These are phyloP conservation scores for Alisma plantagoaquatica DNA, from an alignment of 106 monocot species.

Conservation along the genomic window DNA sequence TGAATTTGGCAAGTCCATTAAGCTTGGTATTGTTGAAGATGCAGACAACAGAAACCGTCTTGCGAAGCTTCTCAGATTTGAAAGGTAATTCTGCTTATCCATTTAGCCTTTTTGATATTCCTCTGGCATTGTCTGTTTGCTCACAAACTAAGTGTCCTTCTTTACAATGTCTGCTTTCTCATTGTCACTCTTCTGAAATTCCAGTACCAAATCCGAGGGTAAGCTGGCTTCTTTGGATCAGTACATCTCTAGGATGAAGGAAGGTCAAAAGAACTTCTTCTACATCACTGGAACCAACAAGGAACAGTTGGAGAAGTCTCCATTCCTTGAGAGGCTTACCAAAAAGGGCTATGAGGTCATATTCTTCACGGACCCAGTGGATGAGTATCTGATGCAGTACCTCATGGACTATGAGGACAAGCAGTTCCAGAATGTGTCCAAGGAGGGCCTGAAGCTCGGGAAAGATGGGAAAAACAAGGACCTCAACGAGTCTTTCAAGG, in stretches of 20 bases:
- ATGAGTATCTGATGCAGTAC: constrained; percentile 99
- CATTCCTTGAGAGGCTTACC: constrained; percentile 91
- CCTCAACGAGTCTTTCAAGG: constrained; percentile 90
- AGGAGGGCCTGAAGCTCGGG: constrained; percentile 87
- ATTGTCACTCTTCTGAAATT: not conserved
- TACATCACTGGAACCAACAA: constrained; percentile 96
- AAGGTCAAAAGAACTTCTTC: constrained; percentile 90
- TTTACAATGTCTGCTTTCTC: not conserved
- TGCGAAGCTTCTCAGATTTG: constrained; percentile 96
- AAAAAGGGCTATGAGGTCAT: constrained; percentile 99
- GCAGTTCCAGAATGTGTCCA: constrained; percentile 95
- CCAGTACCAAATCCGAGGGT: constrained; percentile 88
- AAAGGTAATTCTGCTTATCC: constrained; percentile 35
- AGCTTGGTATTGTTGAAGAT: constrained; percentile 98
- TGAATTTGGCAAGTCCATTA: constrained; percentile 95
- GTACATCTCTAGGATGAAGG: constrained; percentile 96
- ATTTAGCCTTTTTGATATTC: no score
- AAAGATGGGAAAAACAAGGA: constrained; percentile 92
- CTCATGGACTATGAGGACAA: constrained; percentile 99
- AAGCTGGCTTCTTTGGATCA: constrained; percentile 85
- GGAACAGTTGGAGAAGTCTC: constrained; percentile 96
- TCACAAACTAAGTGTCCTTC: no score
- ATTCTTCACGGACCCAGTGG: constrained; percentile 94
- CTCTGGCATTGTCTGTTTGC: no score
- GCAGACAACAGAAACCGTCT: constrained; percentile 92